Conservation (phyloP, 1,284 basidiomycete species). For the Apiotrichum akiyoshidainum region DNA sequence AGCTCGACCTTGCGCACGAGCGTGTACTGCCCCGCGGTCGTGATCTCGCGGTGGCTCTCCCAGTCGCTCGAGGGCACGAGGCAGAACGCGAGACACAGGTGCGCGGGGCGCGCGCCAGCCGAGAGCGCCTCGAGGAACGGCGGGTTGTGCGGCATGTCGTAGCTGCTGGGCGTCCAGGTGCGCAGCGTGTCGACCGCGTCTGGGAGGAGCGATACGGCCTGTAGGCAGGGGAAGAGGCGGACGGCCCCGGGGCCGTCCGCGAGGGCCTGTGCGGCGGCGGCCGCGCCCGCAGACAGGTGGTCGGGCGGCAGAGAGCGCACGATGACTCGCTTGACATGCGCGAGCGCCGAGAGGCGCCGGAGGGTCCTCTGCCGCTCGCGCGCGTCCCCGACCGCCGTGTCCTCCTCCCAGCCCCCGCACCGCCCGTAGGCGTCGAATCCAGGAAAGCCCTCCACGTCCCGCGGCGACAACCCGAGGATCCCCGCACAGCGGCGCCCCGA, state of each 20-base stretch:
- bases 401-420: not conserved
- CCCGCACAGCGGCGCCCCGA: not conserved
- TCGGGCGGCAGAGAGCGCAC: constrained; percentile 7
- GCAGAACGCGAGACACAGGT: constrained; percentile 28
- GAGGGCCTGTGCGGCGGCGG: not conserved
- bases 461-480: not conserved
- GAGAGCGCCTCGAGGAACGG: constrained; percentile 26
- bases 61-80: constrained; percentile 24
- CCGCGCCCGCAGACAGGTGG: not conserved
- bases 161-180: constrained; percentile 24
- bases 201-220: constrained; percentile 22
- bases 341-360: not conserved
- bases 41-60: constrained; percentile 29
- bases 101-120: constrained; percentile 9
- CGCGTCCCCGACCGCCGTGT: not conserved
- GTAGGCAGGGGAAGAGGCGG: constrained; percentile 21
- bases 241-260: not conserved
- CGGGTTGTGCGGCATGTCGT: constrained; percentile 22
- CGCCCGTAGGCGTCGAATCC: constrained; percentile 1
- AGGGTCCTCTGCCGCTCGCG: not conserved
- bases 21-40: constrained; percentile 24
- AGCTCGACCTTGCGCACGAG: constrained; percentile 23
- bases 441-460: not conserved
- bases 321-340: constrained; percentile 1
- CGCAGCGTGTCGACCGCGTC: constrained; percentile 28